A percentile compares a stretch with the other conserved stretches of the same genome.
These are phyloP conservation scores for Citropsis articulata DNA, from an alignment of 345 rosid genomes.

Conservation along the genomic window DNA sequence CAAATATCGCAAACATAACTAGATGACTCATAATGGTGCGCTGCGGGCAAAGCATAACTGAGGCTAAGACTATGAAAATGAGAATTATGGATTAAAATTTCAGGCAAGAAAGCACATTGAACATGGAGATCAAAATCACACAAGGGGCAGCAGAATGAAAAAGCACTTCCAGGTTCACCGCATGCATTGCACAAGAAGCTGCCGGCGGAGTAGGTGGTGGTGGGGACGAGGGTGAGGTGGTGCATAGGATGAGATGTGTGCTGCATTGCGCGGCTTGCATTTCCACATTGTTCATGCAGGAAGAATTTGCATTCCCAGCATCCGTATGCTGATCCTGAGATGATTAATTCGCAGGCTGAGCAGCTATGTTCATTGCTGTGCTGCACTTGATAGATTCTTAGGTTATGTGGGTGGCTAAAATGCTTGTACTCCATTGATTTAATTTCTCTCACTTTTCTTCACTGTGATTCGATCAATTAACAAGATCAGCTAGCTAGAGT, in stretches of 20 bases:
- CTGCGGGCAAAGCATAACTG: constrained; percentile 19
- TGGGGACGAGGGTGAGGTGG: constrained; percentile 32
- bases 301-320: constrained; percentile 32
- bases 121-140: constrained; percentile 45
- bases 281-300: constrained; percentile 35
- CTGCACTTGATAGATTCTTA: constrained; percentile 19
- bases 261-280: constrained; percentile 26
- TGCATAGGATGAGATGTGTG: constrained; percentile 32
- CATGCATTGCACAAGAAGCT: constrained; percentile 31
- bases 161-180: constrained; percentile 26
- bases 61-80: constrained; percentile 35
- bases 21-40: not conserved
- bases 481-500: not conserved
- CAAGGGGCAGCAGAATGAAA: constrained; percentile 35
- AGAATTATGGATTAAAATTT: constrained; percentile 17
- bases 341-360: constrained; percentile 24
- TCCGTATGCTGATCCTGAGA: constrained; percentile 17
- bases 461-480: too few species aligned
- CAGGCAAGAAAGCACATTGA: constrained; percentile 32
- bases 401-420: constrained; percentile 36
- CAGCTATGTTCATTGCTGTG: constrained; percentile 14
- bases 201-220: constrained; percentile 25
- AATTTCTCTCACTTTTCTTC: not conserved
- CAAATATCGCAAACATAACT: constrained; percentile 23
- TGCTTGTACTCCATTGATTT: constrained; percentile 36